A percentile compares a stretch with the other conserved stretches of the same genome.
Evolutionary conservation across 352 stramenopile species (phyloP).

Genomic region (Globisporangium heterothallicum): DNA sequence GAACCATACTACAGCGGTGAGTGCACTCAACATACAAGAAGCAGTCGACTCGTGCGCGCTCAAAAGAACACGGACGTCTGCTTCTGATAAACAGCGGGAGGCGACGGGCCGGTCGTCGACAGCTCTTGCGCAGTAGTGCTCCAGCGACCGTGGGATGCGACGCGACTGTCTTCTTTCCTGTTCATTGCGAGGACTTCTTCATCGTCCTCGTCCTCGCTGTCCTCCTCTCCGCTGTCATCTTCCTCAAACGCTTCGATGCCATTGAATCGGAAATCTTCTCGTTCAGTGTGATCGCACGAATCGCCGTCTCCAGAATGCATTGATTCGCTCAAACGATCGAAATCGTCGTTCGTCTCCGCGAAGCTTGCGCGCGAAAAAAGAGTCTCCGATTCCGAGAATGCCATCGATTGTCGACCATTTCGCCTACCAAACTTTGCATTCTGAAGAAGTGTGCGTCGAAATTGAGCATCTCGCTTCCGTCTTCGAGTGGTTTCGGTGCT

Average conservation of each 20-base stretch:
- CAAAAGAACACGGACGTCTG: conserved; percentile 17
- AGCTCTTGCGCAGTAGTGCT: no score
- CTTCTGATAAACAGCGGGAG: conserved; percentile 8
- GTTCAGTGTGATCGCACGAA: conserved; percentile 2
- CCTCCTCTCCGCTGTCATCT: conserved; percentile 14
- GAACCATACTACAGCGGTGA: no score
- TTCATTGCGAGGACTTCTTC: not conserved
- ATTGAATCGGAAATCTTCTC: not conserved
- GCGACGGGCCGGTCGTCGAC: not conserved
- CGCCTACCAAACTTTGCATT: not conserved
- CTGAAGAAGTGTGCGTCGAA: not conserved
- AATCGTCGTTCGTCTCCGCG: conserved; percentile 25
- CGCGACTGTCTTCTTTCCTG: not conserved
- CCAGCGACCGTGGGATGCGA: not conserved
- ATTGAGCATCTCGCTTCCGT: conserved; percentile 5
- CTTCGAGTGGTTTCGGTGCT: conserved; percentile 17
- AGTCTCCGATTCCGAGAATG: conserved; percentile 35
- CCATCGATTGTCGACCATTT: conserved; percentile 1
- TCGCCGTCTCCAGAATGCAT: conserved; percentile 11
- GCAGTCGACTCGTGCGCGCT: not conserved
- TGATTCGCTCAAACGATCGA: conserved; percentile 24
- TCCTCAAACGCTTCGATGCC: conserved; percentile 18
- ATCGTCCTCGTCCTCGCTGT: conserved; percentile 8
- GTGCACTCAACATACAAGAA: no score
- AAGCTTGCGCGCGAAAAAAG: conserved; percentile 38